These are phyloP conservation scores for Musa balbisiana DNA, from an alignment of 202 grass and related monocot genomes.

Conservation along the genomic window DNA sequence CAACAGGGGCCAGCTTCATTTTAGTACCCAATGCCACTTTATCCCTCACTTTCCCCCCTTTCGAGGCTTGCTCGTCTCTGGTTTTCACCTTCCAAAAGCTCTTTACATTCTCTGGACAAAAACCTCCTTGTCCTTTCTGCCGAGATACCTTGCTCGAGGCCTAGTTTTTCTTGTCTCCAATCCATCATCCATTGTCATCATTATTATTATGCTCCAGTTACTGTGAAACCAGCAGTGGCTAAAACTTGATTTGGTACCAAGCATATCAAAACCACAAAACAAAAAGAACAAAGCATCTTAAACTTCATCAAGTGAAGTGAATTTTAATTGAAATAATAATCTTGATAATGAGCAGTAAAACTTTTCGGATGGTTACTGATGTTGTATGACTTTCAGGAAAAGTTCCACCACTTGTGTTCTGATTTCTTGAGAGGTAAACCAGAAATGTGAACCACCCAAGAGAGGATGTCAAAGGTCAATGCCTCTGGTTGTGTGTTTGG, in stretches of 20 bases:
- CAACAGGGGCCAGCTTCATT: neutral
- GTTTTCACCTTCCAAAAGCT: constrained; percentile 13
- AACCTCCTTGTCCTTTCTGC: neutral
- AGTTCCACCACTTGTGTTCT: neutral
- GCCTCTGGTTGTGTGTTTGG: neutral
- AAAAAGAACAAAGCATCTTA: neutral
- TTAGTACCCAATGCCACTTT: constrained; percentile 2
- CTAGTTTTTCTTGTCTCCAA: neutral
- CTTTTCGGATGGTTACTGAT: neutral
- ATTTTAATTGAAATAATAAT: neutral
- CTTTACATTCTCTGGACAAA: constrained; percentile 6
- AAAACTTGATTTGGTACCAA: neutral
- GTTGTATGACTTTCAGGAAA: neutral
- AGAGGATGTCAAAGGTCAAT: neutral
- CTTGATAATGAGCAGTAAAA: neutral
- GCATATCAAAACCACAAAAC: neutral
- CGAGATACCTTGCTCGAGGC: neutral
- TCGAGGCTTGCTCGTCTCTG: neutral
- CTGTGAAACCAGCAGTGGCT: neutral
- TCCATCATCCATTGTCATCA: neutral
- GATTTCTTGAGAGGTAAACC: neutral
- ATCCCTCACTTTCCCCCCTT: constrained; percentile 8
- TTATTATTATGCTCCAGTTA: neutral
- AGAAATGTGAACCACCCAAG: neutral
- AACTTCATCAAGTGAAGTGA: neutral